Base-by-base conservation (phyloP, 768 basidiomycete genomes). In the Cystofilobasidium bisporidii region DNA sequence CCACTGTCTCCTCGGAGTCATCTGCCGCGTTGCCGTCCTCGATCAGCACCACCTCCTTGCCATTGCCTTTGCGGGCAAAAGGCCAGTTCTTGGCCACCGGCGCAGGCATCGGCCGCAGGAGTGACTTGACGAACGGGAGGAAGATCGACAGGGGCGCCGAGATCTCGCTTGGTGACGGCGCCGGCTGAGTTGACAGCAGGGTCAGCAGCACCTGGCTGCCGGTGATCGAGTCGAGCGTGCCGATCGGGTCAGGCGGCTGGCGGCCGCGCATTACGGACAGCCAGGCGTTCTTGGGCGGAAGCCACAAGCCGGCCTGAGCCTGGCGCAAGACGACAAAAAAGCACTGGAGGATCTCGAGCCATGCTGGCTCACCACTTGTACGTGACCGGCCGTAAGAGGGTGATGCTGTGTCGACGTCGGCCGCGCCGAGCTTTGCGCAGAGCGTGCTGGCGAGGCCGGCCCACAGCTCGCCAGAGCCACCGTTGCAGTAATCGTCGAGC, bases 161-260 rank as follows among this genome's bases (percentile, higher is more conserved):
- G 41, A 65, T 30, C 45, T 58, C 64, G 26, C 43, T n/a, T 12
- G 48, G 58, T 43, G 71, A 71, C 9, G 59, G 53, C 28, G 53
- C 28, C 3, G 53, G 32, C 9, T 40, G 70, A 0, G 47, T 33
- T 30, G 70, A 67, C 26, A 79, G 69, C 8, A 77, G 64, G 0
- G 40, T 12, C 36, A 73, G 71, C 30, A 79, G 77, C 15, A 75
- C 72, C 0, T 73, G 71, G 74, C 94, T 97, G 73, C 89, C 86
- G 74, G 87, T 88, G 73, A 97, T 82, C 18, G 86, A 82, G 73
- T 89, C 89, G 72, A 94, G 86, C 10, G 91, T 82, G 41, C 87
- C 81, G 71, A 85, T 83, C 3, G 91, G 86, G 73, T 63, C 55
- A 4, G 61, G 61, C 2, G 59, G n/a, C 33, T 24, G 40, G n/a